A percentile compares a stretch with the other conserved stretches of the same genome.
phyloP scores from a whole-genome alignment of 306 rosid species.

The Acmispon strigosus region DNA sequence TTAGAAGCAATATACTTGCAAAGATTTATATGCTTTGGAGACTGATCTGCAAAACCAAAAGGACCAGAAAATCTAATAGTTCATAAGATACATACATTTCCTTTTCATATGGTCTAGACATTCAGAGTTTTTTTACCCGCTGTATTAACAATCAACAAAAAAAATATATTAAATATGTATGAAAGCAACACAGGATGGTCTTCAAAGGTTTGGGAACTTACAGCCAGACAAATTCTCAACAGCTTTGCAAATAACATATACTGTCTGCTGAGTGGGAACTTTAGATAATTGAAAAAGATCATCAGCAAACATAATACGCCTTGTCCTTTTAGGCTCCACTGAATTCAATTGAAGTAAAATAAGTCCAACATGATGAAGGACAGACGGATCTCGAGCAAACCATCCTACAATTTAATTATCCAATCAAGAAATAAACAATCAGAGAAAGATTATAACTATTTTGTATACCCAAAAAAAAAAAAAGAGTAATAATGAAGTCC shows the following conservation, averaged over 20 bases:
- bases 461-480: not conserved
- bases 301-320: conserved; percentile 47
- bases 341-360: conserved; percentile 42
- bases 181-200: conserved; percentile 12
- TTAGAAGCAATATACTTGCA: conserved; percentile 55
- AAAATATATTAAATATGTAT: not conserved
- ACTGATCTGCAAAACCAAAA: conserved; percentile 47
- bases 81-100: not conserved
- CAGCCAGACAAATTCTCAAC: conserved; percentile 51
- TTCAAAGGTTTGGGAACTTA: conserved; percentile 36
- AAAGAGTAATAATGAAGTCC: not conserved
- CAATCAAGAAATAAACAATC: not conserved
- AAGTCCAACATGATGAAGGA: conserved; percentile 57
- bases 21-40: conserved; percentile 52
- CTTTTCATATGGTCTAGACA: not conserved
- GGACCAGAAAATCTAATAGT: conserved; percentile 11
- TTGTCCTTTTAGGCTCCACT: conserved; percentile 43
- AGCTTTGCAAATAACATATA: conserved; percentile 35
- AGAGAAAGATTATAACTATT: not conserved
- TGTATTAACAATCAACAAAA: not conserved
- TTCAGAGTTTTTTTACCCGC: not conserved
- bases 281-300: conserved; percentile 60
- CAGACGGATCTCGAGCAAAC: conserved; percentile 61
- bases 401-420: conserved; percentile 39
- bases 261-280: conserved; percentile 41